Conservation (phyloP, 1,139 yeast species). For the Taphrina deformans region DNA sequence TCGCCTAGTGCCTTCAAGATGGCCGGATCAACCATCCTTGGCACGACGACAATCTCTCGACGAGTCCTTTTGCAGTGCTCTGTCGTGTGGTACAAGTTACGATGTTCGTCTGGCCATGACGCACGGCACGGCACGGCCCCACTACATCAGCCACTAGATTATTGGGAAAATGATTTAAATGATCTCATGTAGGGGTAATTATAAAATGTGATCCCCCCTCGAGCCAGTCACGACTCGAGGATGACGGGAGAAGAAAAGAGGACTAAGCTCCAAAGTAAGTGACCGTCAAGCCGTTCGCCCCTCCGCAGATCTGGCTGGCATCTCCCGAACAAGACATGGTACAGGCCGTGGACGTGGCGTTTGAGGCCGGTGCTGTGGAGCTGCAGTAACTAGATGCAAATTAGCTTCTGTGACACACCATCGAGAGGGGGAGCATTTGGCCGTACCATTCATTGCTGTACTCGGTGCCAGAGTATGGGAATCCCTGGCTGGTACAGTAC, state of each 20-base stretch:
- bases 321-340: slow-evolving; percentile 26
- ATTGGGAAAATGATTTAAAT: no score
- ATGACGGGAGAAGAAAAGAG: background rate
- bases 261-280: background rate
- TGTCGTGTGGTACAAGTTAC: no score
- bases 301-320: slow-evolving; percentile 20
- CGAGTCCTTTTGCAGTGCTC: no score
- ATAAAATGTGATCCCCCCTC: no score
- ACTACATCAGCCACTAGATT: no score
- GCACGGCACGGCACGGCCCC: no score
- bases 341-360: slow-evolving; percentile 13
- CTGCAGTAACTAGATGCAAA: background rate
- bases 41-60: no score
- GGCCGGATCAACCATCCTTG: background rate
- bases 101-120: no score
- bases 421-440: background rate
- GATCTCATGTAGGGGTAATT: no score
- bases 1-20: background rate
- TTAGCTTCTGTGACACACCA: background rate
- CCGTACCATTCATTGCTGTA: slow-evolving; percentile 20
- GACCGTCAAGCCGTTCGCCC: slow-evolving; percentile 19
- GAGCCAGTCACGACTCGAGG: no score
- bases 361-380: background rate
- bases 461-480: slow-evolving; percentile 19
- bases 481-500: slow-evolving; percentile 18